Conservation (phyloP, 2,329 filamentous ascomycete species). For the Xylariaceae sp. region DNA sequence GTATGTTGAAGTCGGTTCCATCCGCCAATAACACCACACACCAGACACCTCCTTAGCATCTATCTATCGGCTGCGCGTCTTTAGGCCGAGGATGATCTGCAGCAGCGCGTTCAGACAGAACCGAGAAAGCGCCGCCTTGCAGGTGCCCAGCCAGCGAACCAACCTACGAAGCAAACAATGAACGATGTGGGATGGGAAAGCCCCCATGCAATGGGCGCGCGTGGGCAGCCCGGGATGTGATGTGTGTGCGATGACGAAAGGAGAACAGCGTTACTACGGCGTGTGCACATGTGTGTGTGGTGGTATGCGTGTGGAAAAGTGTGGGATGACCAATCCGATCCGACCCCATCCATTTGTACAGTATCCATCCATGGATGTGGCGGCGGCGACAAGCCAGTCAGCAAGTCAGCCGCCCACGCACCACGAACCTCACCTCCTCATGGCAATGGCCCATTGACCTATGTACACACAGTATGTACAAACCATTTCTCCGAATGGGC, state of each 20-base stretch:
- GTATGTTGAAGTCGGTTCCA: neutral
- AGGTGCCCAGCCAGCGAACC: slow-evolving; percentile 13
- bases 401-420: neutral
- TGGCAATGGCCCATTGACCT: no score
- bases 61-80: neutral
- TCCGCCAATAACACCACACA: slow-evolving; percentile 11
- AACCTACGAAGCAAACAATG: slow-evolving; percentile 23
- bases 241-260: slow-evolving; percentile 27
- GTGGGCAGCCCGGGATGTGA: no score
- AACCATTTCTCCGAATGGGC: neutral
- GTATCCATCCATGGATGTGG: no score
- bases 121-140: slow-evolving; percentile 38
- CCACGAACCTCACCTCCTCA: no score
- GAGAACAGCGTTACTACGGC: no score
- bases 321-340: slow-evolving; percentile 13
- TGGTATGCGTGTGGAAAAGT: no score
- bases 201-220: no score
- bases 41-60: slow-evolving; percentile 13
- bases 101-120: slow-evolving; percentile 28
- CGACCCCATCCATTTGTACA: no score
- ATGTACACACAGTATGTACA: no score
- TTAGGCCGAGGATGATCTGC: slow-evolving; percentile 20
- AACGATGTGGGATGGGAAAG: slow-evolving; percentile 17
- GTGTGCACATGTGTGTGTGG: no score
- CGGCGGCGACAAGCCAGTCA: slow-evolving; percentile 1